phyloP scores from a whole-genome alignment of 345 rosid genomes.

The Stellera chamaejasme region DNA sequence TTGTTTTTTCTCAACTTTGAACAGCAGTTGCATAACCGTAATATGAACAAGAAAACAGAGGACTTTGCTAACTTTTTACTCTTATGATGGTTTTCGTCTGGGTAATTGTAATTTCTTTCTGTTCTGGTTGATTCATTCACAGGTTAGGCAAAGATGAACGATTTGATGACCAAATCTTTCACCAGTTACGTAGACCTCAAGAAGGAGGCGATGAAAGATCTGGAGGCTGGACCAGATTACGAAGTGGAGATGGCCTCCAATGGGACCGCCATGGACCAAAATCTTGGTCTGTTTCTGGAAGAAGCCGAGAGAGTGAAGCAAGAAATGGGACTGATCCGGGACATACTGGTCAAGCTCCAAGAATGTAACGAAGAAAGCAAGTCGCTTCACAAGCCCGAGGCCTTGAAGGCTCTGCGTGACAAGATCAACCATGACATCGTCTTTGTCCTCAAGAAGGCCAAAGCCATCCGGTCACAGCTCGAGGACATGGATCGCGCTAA shows the following conservation, averaged over 20 bases:
- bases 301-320: conserved; percentile 89
- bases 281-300: conserved; percentile 68
- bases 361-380: conserved; percentile 75
- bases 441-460: conserved; percentile 55
- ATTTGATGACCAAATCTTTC: conserved; percentile 93
- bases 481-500: conserved; percentile 90
- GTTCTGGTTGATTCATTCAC: too few species aligned
- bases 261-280: conserved; percentile 42
- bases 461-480: conserved; percentile 48
- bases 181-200: conserved; percentile 83
- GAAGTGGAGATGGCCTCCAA: conserved; percentile 58
- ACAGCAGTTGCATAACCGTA: too few species aligned
- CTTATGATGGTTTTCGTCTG: too few species aligned
- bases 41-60: too few species aligned
- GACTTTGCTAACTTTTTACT: too few species aligned
- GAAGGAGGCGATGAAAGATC: conserved; percentile 89
- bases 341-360: conserved; percentile 49
- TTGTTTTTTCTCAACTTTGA: too few species aligned
- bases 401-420: conserved; percentile 50
- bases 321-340: conserved; percentile 68
- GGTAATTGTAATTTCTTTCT: too few species aligned
- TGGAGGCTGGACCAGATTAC: conserved; percentile 66
- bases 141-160: conserved; percentile 55
- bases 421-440: conserved; percentile 68
- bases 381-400: conserved; percentile 67